Evolutionary conservation across 2,329 filamentous ascomycete genomes (phyloP), one percentile per base, ranked within the genome.

Genomic region (Malbranchea zuffiana): DNA sequence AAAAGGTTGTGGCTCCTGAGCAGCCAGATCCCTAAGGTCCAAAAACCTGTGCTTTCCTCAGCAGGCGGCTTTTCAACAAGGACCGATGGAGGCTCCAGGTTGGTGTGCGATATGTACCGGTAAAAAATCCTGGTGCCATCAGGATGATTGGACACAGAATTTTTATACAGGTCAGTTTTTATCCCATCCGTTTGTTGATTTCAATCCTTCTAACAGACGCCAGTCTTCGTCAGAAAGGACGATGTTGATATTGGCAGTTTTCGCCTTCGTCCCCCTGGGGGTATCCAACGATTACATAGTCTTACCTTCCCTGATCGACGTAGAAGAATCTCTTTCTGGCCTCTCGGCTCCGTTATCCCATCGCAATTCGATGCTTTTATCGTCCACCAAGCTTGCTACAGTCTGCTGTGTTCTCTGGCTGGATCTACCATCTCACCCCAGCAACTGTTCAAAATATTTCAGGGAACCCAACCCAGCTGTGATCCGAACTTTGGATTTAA

Each of bases 361-460:
- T n/a, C n/a, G n/a, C n/a, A n/a, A n/a, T n/a, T n/a, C n/a, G 31
- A 33, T 6, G 18, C 18, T n/a, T 33, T 33, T 15, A n/a, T 33
- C 15, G 20, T 33, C 11, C 31, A 33, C 18, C 8, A 15, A 19
- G 18, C 18, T 15, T 33, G 31, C 20, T 33, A 33, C 16, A 7
- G 11, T 19, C 15, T 33, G 31, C 16, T 33, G 18, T 17, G 31
- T 21, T n/a, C 18, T 10, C 20, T 33, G 18, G 31, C 31, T 21
- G 18, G 18, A 16, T 33, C 18, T 18, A 15, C 18, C 12, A 21
- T 33, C 18, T 19, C 31, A 10, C 18, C 18, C 20, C 15, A 19
- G 18, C 31, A 33, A 17, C 10, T 17, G 20, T 33, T 33, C 31
- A 33, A 33, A 33, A n/a, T 33, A n/a, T 33, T n/a, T 15, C 31